Conservation (phyloP, 1,284 basidiomycete species). For the Crepidotus sp. region DNA sequence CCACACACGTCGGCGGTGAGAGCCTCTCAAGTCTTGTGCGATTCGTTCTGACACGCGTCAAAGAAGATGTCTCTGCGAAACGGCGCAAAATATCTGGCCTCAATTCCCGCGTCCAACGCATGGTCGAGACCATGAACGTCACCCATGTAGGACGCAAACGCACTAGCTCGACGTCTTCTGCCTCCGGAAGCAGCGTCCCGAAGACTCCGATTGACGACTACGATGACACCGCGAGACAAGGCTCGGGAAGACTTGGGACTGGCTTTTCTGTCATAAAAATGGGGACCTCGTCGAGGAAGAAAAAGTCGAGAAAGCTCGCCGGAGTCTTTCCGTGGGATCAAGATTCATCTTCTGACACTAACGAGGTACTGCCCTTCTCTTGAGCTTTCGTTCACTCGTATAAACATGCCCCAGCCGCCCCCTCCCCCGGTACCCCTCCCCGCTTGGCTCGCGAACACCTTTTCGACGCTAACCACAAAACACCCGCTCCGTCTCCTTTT, state of each 20-base stretch:
- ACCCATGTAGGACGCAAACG: slow-evolving; percentile 28
- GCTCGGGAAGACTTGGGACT: slow-evolving; percentile 29
- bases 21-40: not conserved
- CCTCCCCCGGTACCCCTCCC: slow-evolving; percentile 27
- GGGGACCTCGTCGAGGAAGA: slow-evolving; percentile 15
- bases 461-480: slow-evolving; percentile 30
- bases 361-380: not conserved
- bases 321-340: slow-evolving; percentile 11
- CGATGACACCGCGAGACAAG: slow-evolving; percentile 8
- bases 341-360: slow-evolving; percentile 11
- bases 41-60: not conserved
- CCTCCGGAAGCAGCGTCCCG: slow-evolving; percentile 35
- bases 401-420: not conserved
- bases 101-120: slow-evolving; percentile 54
- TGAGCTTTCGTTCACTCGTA: not conserved
- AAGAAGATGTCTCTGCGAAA: slow-evolving; percentile 25
- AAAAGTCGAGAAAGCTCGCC: not conserved
- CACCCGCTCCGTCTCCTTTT: slow-evolving; percentile 41
- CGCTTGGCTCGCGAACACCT: slow-evolving; percentile 37
- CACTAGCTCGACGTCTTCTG: slow-evolving; percentile 33
- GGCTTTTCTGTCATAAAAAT: slow-evolving; percentile 39
- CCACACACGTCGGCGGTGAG: no score
- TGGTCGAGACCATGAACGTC: slow-evolving; percentile 49
- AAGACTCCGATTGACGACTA: slow-evolving; percentile 35
- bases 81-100: slow-evolving; percentile 40